Base-by-base conservation (phyloP, 2,329 filamentous ascomycete species). In the Alternaria novae-zelandiae region DNA sequence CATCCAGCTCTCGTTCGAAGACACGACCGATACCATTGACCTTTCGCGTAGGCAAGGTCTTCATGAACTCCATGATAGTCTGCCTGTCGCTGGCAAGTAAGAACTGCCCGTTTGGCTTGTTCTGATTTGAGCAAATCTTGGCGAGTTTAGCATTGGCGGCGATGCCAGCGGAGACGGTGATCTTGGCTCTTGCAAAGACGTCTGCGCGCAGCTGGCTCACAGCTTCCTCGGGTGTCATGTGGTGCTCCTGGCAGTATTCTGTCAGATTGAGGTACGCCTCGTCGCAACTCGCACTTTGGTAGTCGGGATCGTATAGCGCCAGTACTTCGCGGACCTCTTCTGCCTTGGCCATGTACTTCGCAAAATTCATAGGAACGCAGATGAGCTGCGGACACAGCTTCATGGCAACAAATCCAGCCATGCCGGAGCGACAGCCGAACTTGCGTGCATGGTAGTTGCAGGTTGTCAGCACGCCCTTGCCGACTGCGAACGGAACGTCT, bases 241-340 rank as follows among this genome's bases (percentile, higher is more conserved):
- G 75, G 65, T 94, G 89, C 32, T 89, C 86, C 11, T 82, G 71
- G 74, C 95, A 97, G 76, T 97, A 98, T 54, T 79, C 84, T 0
- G 96, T 98, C 62, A 99, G 92, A 73, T 99, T 98, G 26, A 99
- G 84, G 76, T 97, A 99, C 1, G 96, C 96, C 79, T 99, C 96
- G 71, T 99, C 96, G 68, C 97, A 94, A 76, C 94, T 97, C 0
- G 95, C 93, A 71, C 92, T 96, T 78, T 98, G 93, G 70, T 97
- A 99, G 2, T 92, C 86, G 0, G 93, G 88, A 74, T 99, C 96
- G 74, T 98, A 99, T n/a, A 90, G 86, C 11, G 88, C 90, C 15
- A 99, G 83, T 1, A 99, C 88, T 45, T 90, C 87, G 11, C 95
- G 88, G 6, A 98, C 90, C 77, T 98, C 94, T 61, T 91, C 87